Conservation (phyloP, 2,329 filamentous ascomycete species). For the Aspergillus proliferans region DNA sequence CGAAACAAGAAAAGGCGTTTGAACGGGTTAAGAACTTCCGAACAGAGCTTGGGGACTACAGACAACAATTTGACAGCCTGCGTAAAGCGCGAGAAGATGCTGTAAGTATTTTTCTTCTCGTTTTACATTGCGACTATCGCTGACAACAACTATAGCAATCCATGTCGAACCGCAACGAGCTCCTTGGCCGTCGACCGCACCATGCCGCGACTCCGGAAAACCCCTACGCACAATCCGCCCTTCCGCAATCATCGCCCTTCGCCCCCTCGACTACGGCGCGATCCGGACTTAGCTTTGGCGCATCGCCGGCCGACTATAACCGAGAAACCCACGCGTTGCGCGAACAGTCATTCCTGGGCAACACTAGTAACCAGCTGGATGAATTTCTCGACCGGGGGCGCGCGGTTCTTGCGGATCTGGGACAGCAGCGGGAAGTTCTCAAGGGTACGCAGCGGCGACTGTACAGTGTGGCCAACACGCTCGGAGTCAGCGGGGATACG, state of each 20-base stretch:
- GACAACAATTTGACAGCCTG: constrained; percentile 67
- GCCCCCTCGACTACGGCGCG: constrained; percentile 27
- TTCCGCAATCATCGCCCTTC: constrained; percentile 39
- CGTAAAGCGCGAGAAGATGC: constrained; percentile 73
- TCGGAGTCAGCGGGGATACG: constrained; percentile 90
- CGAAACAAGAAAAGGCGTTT: constrained; percentile 85
- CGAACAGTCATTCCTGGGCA: constrained; percentile 81
- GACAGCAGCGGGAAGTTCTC: constrained; percentile 85
- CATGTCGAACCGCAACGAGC: constrained; percentile 67
- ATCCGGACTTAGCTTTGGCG: constrained; percentile 41
- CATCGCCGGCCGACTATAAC: constrained; percentile 50
- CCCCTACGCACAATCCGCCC: constrained; percentile 67
- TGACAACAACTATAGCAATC: constrained; percentile 38
- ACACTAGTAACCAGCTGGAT: constrained; percentile 78
- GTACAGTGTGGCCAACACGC: constrained; percentile 87
- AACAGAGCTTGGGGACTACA: constrained; percentile 71
- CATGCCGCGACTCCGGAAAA: constrained; percentile 79
- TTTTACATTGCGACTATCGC: neutral
- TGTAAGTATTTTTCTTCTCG: constrained; percentile 30
- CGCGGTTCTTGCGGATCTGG: constrained; percentile 81
- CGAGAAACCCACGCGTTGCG: constrained; percentile 78
- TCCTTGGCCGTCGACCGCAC: constrained; percentile 79
- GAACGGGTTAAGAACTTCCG: constrained; percentile 84
- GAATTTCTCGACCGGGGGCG: constrained; percentile 90
- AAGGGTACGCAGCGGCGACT: constrained; percentile 89